Evolutionary conservation across 2,329 filamentous ascomycete genomes (phyloP), one percentile per base, ranked within the genome.

Genomic region (Sarocladiaceae sp.): DNA sequence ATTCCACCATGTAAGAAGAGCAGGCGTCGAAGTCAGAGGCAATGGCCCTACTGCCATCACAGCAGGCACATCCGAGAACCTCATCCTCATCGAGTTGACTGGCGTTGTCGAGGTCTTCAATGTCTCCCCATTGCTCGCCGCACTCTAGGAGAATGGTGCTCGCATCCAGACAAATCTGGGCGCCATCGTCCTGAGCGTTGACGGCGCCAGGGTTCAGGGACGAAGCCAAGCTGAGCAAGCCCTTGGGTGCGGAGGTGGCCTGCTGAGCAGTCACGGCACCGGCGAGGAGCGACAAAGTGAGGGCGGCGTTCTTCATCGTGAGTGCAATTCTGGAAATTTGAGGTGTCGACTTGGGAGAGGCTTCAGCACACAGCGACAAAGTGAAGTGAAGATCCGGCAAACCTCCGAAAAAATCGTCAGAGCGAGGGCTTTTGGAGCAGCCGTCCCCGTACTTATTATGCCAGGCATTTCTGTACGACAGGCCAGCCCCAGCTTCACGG

Each of bases 1-100:
- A 61, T 1, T 57, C 54, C 12, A 53, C 46, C 22, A 68, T 54
- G 51, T 66, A 67, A 33, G 46, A 52, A 20, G 65, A 62, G 56
- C 65, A 68, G 48, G 49, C 57, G 3, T 61, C 63, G 55, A 62
- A 68, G 22, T 58, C 51, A 10, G 55, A 52, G 50, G 63, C 59
- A n/a, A 65, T 51, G 47, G 56, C 51, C 1, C 51, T 55, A 5
- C 52, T 20, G 15, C 55, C 54, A 35, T 54, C 44, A 36, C 65
- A 68, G 53, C 65, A 68, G 8, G 60, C 65, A 54, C 65, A 68
- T 13, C 50, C 51, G 17, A 63, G 17, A 11, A 68, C 49, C 3
- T 47, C 59, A 3, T 52, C 17, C 6, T 59, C 52, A 42, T 59
- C 57, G 17, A 62, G 63, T n/a, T n/a, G n/a, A n/a, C n/a, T n/a